phyloP scores from a whole-genome alignment of 805 yeast genomes.

The Phaffomyces thermotolerans region DNA sequence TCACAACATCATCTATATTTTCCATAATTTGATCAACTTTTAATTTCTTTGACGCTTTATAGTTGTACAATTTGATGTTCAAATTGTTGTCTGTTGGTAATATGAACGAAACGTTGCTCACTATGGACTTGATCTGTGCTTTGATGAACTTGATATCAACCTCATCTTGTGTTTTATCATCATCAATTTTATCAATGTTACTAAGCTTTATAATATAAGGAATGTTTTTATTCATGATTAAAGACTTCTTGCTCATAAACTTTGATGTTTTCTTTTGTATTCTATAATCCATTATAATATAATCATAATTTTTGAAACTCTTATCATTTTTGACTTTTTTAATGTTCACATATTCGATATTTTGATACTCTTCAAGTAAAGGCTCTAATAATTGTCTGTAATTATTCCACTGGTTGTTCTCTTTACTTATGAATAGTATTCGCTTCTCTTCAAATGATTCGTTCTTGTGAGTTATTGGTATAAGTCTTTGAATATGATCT shows the following conservation, averaged over 20 bases:
- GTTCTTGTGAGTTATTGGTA: constrained; percentile 35
- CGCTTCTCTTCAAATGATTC: constrained; percentile 3
- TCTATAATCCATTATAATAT: constrained; percentile 63
- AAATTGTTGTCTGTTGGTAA: constrained; percentile 58
- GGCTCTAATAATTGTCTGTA: constrained; percentile 8
- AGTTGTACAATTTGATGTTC: constrained; percentile 45
- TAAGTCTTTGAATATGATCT: constrained; percentile 50
- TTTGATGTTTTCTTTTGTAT: constrained; percentile 53
- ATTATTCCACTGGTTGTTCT: constrained; percentile 28
- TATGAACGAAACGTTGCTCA: constrained; percentile 54
- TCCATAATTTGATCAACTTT: constrained; percentile 30
- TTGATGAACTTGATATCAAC: constrained; percentile 57
- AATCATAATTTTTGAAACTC: constrained; percentile 51
- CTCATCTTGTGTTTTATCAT: constrained; percentile 1
- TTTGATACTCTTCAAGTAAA: constrained; percentile 12
- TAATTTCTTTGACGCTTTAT: constrained; percentile 24
- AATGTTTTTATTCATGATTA: constrained; percentile 53
- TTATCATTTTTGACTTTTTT: constrained; percentile 48
- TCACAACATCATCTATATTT: constrained; percentile 45
- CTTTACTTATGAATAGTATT: constrained; percentile 62
- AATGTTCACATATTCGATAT: constrained; percentile 25
- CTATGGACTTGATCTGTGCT: constrained; percentile 58
- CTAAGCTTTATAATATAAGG: constrained; percentile 46
- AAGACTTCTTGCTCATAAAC: constrained; percentile 53
- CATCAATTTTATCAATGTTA: constrained; percentile 1